phyloP scores from a whole-genome alignment of 148 eudicot genomes.

The Rhododendron simsii region DNA sequence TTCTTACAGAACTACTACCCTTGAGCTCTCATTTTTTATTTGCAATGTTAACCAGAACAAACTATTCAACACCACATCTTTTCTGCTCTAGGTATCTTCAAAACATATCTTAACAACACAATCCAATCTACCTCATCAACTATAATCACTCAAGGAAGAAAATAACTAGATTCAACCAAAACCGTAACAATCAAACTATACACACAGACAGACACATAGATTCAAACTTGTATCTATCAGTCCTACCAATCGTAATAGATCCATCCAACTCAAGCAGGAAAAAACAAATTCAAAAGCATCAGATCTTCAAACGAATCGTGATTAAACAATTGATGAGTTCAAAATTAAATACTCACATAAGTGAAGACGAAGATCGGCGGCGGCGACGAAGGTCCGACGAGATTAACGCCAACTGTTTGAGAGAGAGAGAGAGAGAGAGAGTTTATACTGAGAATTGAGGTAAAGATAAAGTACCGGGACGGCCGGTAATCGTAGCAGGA shows the following conservation, averaged over 20 bases:
- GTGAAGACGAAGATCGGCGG: not conserved
- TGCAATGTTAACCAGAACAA: not conserved
- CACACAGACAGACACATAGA: not conserved
- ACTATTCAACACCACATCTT: not conserved
- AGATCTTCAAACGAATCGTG: not conserved
- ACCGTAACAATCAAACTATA: not conserved
- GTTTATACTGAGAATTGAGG: not conserved
- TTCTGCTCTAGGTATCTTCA: not conserved
- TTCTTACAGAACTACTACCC: not conserved
- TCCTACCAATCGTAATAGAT: not conserved
- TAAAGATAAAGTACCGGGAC: slow-evolving; percentile 14
- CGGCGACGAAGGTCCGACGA: not conserved
- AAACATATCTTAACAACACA: not conserved
- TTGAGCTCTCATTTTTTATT: not conserved
- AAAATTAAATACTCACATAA: not conserved
- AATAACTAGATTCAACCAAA: not conserved
- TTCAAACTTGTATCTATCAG: not conserved
- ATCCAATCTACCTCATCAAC: not conserved
- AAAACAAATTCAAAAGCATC: not conserved
- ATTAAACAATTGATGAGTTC: not conserved
- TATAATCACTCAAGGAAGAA: not conserved
- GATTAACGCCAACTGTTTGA: not conserved
- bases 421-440: not conserved
- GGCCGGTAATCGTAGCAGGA: not conserved
- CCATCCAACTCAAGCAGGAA: not conserved